phyloP scores from a whole-genome alignment of 2,329 filamentous ascomycete species.

The Didymella pomorum region DNA sequence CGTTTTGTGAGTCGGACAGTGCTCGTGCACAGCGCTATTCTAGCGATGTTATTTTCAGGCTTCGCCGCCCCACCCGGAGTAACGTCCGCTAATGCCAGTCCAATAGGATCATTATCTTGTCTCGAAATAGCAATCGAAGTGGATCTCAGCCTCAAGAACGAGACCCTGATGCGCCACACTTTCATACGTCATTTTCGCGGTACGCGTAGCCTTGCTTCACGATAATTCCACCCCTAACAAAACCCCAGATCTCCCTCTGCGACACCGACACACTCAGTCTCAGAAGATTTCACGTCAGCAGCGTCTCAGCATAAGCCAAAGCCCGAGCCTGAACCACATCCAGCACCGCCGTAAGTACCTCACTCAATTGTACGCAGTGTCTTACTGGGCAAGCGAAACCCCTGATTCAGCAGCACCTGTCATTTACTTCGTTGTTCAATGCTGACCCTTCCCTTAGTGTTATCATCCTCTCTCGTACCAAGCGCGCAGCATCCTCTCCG shows the following conservation, averaged over 20 bases:
- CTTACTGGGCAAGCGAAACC: slow-evolving; percentile 2
- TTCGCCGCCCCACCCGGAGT: neutral
- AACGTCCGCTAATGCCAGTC: slow-evolving; percentile 13
- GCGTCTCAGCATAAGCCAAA: slow-evolving; percentile 7
- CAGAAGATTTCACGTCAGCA: slow-evolving; percentile 11
- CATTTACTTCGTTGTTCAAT: neutral
- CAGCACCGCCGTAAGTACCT: slow-evolving; percentile 23
- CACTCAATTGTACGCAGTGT: neutral
- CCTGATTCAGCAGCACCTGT: neutral
- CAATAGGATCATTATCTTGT: slow-evolving; percentile 39
- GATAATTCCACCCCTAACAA: slow-evolving; percentile 10
- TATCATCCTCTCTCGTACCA: slow-evolving; percentile 27
- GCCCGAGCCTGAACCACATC: slow-evolving; percentile 19
- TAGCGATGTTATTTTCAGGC: slow-evolving; percentile 9
- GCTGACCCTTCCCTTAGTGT: slow-evolving; percentile 19
- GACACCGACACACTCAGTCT: neutral
- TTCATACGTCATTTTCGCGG: slow-evolving; percentile 36
- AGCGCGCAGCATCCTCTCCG: slow-evolving; percentile 21
- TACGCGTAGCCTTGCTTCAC: slow-evolving; percentile 30
- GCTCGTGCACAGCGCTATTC: slow-evolving; percentile 1
- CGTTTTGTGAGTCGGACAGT: neutral
- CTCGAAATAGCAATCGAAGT: slow-evolving; percentile 28
- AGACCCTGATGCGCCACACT: slow-evolving; percentile 31
- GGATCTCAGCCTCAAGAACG: slow-evolving; percentile 31
- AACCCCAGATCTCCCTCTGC: slow-evolving; percentile 8